Conservation (phyloP, 768 basidiomycete species). For the Cystofilobasidium bisporidii region DNA sequence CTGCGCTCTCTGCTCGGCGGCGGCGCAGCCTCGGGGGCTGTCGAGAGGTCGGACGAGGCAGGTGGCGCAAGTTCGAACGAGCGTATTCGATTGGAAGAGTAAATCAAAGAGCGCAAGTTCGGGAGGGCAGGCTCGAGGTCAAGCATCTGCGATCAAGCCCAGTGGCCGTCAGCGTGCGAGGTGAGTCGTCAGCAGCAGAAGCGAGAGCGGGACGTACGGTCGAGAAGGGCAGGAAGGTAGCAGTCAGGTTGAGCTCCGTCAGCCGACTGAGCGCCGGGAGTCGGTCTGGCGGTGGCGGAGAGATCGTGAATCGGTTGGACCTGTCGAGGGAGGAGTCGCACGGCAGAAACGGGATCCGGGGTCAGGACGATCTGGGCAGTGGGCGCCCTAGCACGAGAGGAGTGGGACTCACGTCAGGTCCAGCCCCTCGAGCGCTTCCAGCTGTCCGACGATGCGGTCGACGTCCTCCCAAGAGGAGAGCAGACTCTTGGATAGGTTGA, state of each 20-base stretch:
- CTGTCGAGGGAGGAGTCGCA: no score
- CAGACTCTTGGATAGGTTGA: constrained; percentile 72
- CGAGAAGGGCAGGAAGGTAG: constrained; percentile 12
- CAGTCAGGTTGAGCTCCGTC: constrained; percentile 25
- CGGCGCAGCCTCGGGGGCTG: no score
- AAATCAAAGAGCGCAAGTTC: neutral
- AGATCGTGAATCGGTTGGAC: neutral
- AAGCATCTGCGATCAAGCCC: constrained; percentile 12
- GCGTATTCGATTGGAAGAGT: constrained; percentile 13
- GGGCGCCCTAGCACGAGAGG: neutral
- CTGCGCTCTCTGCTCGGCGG: neutral
- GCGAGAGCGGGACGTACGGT: neutral
- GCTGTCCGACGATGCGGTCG: constrained; percentile 52
- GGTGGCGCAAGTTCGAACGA: neutral
- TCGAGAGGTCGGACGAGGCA: neutral
- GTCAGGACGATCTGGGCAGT: no score
- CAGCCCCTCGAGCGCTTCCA: constrained; percentile 56
- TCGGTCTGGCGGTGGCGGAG: neutral
- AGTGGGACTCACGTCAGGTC: constrained; percentile 60
- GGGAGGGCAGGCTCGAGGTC: constrained; percentile 14
- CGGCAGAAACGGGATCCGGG: no score
- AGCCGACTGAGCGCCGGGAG: constrained; percentile 10
- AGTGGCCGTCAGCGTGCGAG: no score
- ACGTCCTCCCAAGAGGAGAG: constrained; percentile 62
- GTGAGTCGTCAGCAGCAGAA: no score